Evolutionary conservation across 345 rosid species (phyloP).

Genomic region (Conringia planisiliqua): DNA sequence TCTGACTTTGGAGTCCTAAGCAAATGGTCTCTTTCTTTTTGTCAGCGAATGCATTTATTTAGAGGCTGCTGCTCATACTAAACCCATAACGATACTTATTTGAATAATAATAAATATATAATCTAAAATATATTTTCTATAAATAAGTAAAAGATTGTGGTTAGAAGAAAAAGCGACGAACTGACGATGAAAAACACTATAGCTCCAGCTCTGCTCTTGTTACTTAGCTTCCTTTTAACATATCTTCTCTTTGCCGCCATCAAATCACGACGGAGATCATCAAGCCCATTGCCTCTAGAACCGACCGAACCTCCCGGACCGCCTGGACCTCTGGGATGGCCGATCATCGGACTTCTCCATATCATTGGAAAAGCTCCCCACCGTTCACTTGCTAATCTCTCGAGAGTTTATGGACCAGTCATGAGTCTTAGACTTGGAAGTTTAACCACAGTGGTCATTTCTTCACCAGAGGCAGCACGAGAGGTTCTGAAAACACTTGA

Average conservation of each 20-base stretch:
- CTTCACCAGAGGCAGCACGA: constrained; percentile 35
- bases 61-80: not conserved
- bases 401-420: constrained; percentile 32
- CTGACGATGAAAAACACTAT: not conserved
- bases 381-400: constrained; percentile 27
- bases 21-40: not conserved
- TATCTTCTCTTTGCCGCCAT: constrained; percentile 36
- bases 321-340: constrained; percentile 19
- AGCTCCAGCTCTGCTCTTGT: constrained; percentile 15
- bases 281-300: not conserved
- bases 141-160: not conserved
- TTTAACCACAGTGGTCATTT: constrained; percentile 30
- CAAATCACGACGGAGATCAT: constrained; percentile 15
- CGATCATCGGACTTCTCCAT: constrained; percentile 25
- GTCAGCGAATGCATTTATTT: constrained; percentile 12
- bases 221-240: constrained; percentile 42
- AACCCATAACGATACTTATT: not conserved
- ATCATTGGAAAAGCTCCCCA: constrained; percentile 26
- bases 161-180: not conserved
- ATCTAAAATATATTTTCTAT: not conserved
- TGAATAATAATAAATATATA: not conserved
- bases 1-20: constrained; percentile 10
- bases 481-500: constrained; percentile 36
- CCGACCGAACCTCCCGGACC: not conserved
- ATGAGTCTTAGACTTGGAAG: constrained; percentile 36